Evolutionary conservation across 306 rosid species (phyloP), one percentile per base, ranked within the genome.

Genomic region (Corylus americana): DNA sequence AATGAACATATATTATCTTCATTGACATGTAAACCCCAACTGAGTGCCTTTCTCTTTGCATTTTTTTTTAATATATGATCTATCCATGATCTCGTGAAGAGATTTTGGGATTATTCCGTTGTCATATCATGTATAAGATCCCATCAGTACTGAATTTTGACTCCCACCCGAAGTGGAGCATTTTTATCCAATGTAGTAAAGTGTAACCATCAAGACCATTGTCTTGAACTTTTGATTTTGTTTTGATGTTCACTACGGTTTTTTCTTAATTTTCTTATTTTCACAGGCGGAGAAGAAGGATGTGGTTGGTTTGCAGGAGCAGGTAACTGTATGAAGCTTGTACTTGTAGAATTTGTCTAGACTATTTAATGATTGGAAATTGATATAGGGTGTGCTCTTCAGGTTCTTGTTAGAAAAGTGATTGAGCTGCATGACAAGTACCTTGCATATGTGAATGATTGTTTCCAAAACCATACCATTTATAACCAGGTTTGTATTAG

Each of bases 201-300:
- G 31, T 29, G 31, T 29, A 1, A 1, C 31, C 31, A 29, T 29
- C 31, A 29, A 29, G 2, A 39, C 7, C 67, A 37, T 54, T 2
- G 47, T 74, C 14, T 50, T 50, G 69, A 69, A 77, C 61, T 27
- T 70, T 76, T 80, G 12, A 71, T 70, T 81, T 55, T 84, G 39
- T 35, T 31, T 14, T 64, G 66, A 79, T 66, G 37, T 84, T 84
- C 71, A 82, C 76, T 35, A 77, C 75, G 63, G 31, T 74, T 69
- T 64, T 49, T 75, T 76, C 44, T 29, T 29, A 29, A 29, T 61
- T 70, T 77, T 79, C 62, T 17, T 78, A 53, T 58, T 80, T 74
- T 53, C 80, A 55, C 94, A 94, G 97, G 97, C 94, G 27, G 98
- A 94, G 67, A 94, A 94, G 69, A 94, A 74, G 84, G 98, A 92